Percentiles rank a stretch among this genome's conserved stretches.
phyloP scores from a whole-genome alignment of 208 protist genomes.

The Novymonas esmeraldas region DNA sequence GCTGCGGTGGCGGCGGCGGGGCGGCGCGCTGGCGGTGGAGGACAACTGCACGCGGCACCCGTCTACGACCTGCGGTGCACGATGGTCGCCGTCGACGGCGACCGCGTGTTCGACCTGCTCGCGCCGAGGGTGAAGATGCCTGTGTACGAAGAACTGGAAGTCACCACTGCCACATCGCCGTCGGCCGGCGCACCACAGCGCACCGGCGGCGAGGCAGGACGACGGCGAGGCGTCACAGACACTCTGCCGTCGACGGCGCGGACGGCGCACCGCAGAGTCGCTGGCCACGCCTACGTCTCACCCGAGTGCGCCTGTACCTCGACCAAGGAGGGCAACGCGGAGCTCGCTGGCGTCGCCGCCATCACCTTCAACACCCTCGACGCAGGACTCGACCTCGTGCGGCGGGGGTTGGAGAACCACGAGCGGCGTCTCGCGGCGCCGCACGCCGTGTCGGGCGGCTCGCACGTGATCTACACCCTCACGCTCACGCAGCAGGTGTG shows the following conservation, averaged over 20 bases:
- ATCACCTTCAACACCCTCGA: background rate
- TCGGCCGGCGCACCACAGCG: background rate
- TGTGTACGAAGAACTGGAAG: slow-evolving; percentile 6
- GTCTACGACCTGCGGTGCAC: slow-evolving; percentile 35
- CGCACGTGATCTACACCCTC: slow-evolving; percentile 12
- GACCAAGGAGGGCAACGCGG: slow-evolving; percentile 2
- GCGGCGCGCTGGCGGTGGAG: slow-evolving; percentile 1
- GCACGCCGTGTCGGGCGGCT: slow-evolving; percentile 11
- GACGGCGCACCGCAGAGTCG: background rate
- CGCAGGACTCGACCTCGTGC: slow-evolving; percentile 6
- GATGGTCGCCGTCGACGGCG: slow-evolving; percentile 73
- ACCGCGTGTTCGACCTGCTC: slow-evolving; percentile 58
- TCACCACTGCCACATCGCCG: background rate
- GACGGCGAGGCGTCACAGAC: background rate
- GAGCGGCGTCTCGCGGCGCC: slow-evolving; percentile 4
- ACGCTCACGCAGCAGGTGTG: slow-evolving; percentile 22
- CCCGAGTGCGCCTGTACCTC: slow-evolving; percentile 3
- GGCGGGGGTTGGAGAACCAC: slow-evolving; percentile 1
- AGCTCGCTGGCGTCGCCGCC: background rate
- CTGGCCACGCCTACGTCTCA: slow-evolving; percentile 2
- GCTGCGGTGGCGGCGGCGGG: background rate
- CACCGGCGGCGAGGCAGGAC: background rate
- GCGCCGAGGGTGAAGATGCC: slow-evolving; percentile 23
- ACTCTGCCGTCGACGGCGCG: background rate
- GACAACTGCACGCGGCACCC: too few relatives aligned